phyloP scores from a whole-genome alignment of 257 asterid genomes.

The Solanum piurae region DNA sequence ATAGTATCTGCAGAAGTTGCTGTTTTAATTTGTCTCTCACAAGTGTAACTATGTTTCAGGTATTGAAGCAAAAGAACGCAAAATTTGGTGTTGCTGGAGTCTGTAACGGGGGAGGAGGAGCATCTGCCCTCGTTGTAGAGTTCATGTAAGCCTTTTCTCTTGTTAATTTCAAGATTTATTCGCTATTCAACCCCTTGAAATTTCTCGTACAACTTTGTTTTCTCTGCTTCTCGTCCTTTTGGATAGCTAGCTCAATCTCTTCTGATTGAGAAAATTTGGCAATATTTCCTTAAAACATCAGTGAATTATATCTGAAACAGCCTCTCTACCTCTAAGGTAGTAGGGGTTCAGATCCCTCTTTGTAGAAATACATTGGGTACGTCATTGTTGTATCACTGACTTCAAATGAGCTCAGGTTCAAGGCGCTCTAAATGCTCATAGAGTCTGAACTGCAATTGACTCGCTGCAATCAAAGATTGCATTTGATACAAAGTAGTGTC shows the following conservation, averaged over 20 bases:
- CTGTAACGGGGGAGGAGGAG: slow-evolving; percentile 99
- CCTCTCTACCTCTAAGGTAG: neutral
- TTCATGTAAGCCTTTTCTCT: slow-evolving; percentile 28
- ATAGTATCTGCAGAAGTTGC: neutral
- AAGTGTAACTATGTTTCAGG: slow-evolving; percentile 29
- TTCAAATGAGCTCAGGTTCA: neutral
- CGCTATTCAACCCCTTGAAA: neutral
- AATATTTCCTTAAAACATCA: neutral
- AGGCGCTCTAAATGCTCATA: neutral
- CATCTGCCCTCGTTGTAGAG: slow-evolving; percentile 83
- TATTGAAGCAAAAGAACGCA: slow-evolving; percentile 55
- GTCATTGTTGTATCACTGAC: neutral
- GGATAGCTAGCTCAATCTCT: neutral
- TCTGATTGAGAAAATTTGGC: neutral
- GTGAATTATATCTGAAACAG: neutral
- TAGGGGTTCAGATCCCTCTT: neutral
- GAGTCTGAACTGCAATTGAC: neutral
- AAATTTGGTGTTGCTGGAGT: slow-evolving; percentile 81
- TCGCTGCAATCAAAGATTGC: neutral
- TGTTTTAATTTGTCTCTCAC: neutral
- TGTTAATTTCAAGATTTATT: slow-evolving; percentile 13
- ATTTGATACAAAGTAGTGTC: neutral
- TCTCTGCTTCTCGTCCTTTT: neutral
- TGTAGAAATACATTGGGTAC: neutral
- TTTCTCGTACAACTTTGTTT: neutral